Base-by-base conservation (phyloP, 2,329 filamentous ascomycete genomes). In the Phoma sp. region DNA sequence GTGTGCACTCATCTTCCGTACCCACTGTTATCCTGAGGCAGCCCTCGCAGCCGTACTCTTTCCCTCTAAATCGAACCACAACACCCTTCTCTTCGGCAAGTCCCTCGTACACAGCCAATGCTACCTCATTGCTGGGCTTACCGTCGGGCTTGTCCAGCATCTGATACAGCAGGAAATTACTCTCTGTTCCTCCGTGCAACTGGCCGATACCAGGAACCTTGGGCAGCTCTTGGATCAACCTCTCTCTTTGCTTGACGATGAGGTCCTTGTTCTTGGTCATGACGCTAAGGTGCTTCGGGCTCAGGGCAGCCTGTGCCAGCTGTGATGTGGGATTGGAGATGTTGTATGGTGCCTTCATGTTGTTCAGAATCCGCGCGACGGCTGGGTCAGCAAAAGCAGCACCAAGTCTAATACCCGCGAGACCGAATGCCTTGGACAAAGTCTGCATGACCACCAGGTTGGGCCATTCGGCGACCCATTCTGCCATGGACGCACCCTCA, bases 371-470 rank as follows among this genome's bases (percentile, higher is more conserved):
- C 13, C 78, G 76, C 2, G 93, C 92, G 58, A 99, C 88, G 5
- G 86, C 82, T 0, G 86, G 82, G 8, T 86, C 84, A 4, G 90
- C 84, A 72, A 97, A 99, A 0, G 91, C 91, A 7, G 87, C 90
- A 41, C 95, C 95, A 1, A 99, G 82, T 13, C 95, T 84, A 71
- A 99, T 96, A 45, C 93, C 95, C 4, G 95, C 95, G 69, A 99
- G 84, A 25, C 95, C 95, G 70, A 99, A 99, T 0, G 92, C 95
- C 76, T 99, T 99, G 68, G 90, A 96, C n/a, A 98, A 83, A 1
- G 95, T 99, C 80, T 99, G 95, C 90, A 98, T 91, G 52, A 99
- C 93, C 14, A 97, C 92, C 24, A 99, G 82, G 75, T 99, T 99
- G 45, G 93, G 93, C 86, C 90, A 96, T 69, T 96, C 92, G 32